A percentile compares a stretch with the other conserved stretches of the same genome.
phyloP scores from a whole-genome alignment of 768 basidiomycete genomes.

The Boletus patriciae region DNA sequence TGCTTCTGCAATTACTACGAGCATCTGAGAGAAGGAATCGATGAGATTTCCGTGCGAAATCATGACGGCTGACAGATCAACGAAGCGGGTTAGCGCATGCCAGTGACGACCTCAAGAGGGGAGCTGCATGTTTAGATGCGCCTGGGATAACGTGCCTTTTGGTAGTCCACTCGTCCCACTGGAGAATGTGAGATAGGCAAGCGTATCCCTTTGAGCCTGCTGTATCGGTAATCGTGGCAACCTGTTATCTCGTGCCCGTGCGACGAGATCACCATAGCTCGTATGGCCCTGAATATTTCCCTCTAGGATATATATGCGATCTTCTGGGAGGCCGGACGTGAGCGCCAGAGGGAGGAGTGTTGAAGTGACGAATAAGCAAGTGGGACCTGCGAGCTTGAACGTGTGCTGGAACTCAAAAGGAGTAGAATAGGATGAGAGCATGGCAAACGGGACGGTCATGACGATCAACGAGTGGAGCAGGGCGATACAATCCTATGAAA shows the following conservation, averaged over 20 bases:
- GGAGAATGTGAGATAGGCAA: slow-evolving; percentile 73
- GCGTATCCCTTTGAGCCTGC: slow-evolving; percentile 48
- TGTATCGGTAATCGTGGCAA: slow-evolving; percentile 44
- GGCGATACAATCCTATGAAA: slow-evolving; percentile 52
- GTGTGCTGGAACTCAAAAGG: slow-evolving; percentile 54
- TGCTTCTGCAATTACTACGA: slow-evolving; percentile 30
- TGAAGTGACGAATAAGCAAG: slow-evolving; percentile 55
- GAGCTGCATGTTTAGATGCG: not conserved
- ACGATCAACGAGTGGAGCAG: slow-evolving; percentile 50
- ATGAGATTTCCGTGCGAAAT: slow-evolving; percentile 67
- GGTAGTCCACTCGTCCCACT: slow-evolving; percentile 78
- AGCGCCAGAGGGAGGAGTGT: slow-evolving; percentile 43
- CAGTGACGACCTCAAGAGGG: not conserved
- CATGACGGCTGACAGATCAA: slow-evolving; percentile 55
- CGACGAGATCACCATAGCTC: slow-evolving; percentile 47
- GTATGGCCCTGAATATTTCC: slow-evolving; percentile 42
- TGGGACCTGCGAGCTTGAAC: slow-evolving; percentile 47
- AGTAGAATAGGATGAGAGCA: slow-evolving; percentile 57
- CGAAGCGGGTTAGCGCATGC: slow-evolving; percentile 1
- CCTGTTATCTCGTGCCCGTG: slow-evolving; percentile 36
- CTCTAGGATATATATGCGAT: slow-evolving; percentile 49
- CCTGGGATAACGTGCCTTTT: slow-evolving; percentile 50
- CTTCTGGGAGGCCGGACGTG: slow-evolving; percentile 38
- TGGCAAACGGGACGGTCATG: slow-evolving; percentile 51
- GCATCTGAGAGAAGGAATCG: slow-evolving; percentile 41